phyloP scores from a whole-genome alignment of 2,329 filamentous ascomycete species.

The Aspergillus novoparasiticus region DNA sequence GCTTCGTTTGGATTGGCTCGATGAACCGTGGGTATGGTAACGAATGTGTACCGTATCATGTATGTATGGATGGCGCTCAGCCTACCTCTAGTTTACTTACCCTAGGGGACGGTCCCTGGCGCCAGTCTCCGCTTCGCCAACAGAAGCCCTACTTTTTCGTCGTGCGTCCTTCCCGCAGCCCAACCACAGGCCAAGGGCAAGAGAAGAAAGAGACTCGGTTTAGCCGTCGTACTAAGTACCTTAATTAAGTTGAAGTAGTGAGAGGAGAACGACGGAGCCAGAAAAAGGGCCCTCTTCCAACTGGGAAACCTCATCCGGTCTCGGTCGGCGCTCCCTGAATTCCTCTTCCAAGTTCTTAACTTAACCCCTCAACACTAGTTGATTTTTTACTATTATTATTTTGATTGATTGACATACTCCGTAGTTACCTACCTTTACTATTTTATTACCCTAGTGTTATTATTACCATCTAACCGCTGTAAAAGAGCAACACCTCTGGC shows the following conservation, averaged over 20 bases:
- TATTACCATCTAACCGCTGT: constrained; percentile 17
- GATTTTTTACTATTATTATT: constrained; percentile 14
- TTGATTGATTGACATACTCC: constrained; percentile 15
- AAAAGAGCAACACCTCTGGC: constrained; percentile 26
- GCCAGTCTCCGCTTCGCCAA: constrained; percentile 24
- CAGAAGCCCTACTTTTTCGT: constrained; percentile 20
- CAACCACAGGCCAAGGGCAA: constrained; percentile 18
- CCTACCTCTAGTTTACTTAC: background rate
- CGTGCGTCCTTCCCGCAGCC: constrained; percentile 16
- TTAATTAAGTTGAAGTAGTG: constrained; percentile 8
- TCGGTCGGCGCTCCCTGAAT: constrained; percentile 27
- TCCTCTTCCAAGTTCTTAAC: constrained; percentile 19
- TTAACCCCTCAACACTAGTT: constrained; percentile 12
- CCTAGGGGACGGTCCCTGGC: constrained; percentile 22
- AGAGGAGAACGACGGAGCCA: constrained; percentile 1
- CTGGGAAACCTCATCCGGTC: constrained; percentile 19
- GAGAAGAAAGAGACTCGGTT: constrained; percentile 6
- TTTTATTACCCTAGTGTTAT: constrained; percentile 12
- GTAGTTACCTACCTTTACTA: constrained; percentile 7
- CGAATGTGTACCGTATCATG: constrained; percentile 6
- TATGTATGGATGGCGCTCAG: constrained; percentile 5
- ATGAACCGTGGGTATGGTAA: constrained; percentile 1
- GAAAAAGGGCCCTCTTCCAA: constrained; percentile 5
- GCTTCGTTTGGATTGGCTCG: background rate
- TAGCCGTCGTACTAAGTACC: constrained; percentile 7